Percentiles rank a stretch among this genome's conserved stretches.
Conservation (phyloP, 2,329 filamentous ascomycete genomes). For the Verticillium nubilum region DNA sequence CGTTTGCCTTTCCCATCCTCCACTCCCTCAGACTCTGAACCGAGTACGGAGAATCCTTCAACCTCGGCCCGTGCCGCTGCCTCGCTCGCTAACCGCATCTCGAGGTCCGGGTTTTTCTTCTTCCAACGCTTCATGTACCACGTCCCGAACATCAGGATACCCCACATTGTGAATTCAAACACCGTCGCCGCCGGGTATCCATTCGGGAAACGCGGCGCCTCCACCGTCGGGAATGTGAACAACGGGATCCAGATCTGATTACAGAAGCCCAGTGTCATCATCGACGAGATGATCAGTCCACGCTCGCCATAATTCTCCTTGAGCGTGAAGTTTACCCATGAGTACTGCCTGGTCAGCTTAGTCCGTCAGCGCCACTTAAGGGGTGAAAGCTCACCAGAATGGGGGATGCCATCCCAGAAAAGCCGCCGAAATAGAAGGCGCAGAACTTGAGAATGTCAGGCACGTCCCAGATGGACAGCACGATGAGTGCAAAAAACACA, state of each 20-base stretch:
- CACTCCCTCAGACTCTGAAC: background rate
- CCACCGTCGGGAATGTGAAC: constrained; percentile 20
- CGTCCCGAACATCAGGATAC: constrained; percentile 17
- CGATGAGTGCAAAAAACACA: constrained; percentile 20
- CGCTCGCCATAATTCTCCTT: constrained; percentile 25
- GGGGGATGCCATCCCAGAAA: constrained; percentile 23
- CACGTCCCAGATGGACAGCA: constrained; percentile 22
- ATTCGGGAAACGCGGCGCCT: constrained; percentile 18
- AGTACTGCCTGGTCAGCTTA: constrained; percentile 13
- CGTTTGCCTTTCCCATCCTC: background rate
- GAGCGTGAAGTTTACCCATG: constrained; percentile 24
- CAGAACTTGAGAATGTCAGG: constrained; percentile 21
- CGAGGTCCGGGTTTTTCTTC: constrained; percentile 13
- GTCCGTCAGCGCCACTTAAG: background rate
- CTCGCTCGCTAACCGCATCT: constrained; percentile 11
- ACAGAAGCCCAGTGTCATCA: constrained; percentile 28
- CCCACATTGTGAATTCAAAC: constrained; percentile 21
- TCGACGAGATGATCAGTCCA: constrained; percentile 24
- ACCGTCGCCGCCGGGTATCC: constrained; percentile 19
- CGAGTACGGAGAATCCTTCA: background rate
- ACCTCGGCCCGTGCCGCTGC: background rate
- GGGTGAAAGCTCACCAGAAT: constrained; percentile 10
- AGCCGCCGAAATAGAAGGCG: constrained; percentile 24
- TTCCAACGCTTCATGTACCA: constrained; percentile 22
- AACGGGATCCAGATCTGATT: constrained; percentile 22